Percentiles rank a stretch among this genome's conserved stretches.
These are phyloP conservation scores for Rickenella mellea DNA, from an alignment of 768 basidiomycete species.

Conservation along the genomic window DNA sequence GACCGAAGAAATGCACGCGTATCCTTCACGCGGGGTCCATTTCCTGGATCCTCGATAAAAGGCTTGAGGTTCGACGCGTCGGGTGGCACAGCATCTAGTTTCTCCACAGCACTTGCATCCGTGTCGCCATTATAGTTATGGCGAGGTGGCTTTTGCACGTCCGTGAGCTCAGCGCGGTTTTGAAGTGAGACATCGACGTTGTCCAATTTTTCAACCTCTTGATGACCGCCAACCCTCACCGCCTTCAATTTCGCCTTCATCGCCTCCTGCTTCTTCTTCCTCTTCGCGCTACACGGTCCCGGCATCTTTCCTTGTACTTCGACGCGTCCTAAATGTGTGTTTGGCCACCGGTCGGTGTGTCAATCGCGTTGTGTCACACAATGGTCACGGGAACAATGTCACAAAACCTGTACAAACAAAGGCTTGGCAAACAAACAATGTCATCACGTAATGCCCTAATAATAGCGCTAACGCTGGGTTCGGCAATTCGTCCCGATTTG, in stretches of 20 bases:
- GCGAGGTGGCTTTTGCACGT: background rate
- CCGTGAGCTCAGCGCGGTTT: background rate
- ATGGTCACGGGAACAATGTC: too few relatives aligned
- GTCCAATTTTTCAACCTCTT: too few relatives aligned
- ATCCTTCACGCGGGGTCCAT: conserved; percentile 67
- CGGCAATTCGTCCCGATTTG: too few relatives aligned
- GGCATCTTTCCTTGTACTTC: conserved; percentile 44
- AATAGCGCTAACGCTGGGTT: too few relatives aligned
- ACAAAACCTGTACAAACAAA: too few relatives aligned
- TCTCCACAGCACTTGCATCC: background rate
- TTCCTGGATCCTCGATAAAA: conserved; percentile 70
- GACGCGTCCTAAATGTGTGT: too few relatives aligned
- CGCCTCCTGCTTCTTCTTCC: conserved; percentile 26
- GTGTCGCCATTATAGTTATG: background rate
- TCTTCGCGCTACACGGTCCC: conserved; percentile 47
- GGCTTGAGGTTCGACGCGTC: conserved; percentile 25
- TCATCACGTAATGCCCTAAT: too few relatives aligned
- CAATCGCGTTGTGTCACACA: too few relatives aligned
- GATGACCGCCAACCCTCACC: too few relatives aligned
- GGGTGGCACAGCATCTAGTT: background rate
- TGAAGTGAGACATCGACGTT: background rate
- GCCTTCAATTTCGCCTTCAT: conserved; percentile 23
- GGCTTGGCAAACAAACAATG: too few relatives aligned
- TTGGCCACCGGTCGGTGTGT: too few relatives aligned
- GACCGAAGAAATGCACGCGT: conserved; percentile 53